Evolutionary conservation across 192 early-diverging fungal genomes (phyloP).

Genomic region (Glomus cerebriforme): DNA sequence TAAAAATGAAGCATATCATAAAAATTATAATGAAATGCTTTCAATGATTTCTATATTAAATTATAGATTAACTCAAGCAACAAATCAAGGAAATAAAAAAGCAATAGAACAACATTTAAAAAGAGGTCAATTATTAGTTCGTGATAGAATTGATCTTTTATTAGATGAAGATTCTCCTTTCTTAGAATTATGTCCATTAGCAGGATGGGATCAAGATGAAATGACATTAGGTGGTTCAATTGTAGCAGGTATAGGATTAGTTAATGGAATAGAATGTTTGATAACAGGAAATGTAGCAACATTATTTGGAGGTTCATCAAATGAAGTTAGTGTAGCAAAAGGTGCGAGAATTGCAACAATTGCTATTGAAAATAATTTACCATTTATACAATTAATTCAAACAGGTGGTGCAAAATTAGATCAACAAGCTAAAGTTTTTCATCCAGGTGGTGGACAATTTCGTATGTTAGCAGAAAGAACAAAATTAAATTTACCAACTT

Average conservation of each 20-base stretch:
- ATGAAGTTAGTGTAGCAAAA: slow-evolving; percentile 58
- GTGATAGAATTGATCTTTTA: slow-evolving; percentile 60
- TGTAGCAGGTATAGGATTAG: slow-evolving; percentile 66
- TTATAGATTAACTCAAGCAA: slow-evolving; percentile 54
- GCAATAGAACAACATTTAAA: slow-evolving; percentile 53
- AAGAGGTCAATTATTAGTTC: slow-evolving; percentile 62
- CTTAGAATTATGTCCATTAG: slow-evolving; percentile 61
- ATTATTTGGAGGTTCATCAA: slow-evolving; percentile 62
- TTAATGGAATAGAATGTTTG: slow-evolving; percentile 59
- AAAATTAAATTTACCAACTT: slow-evolving; percentile 60
- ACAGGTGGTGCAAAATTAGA: slow-evolving; percentile 66
- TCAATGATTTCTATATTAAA: slow-evolving; percentile 51
- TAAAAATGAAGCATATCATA: not conserved
- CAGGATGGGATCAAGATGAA: slow-evolving; percentile 63
- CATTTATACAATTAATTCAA: slow-evolving; percentile 58
- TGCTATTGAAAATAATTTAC: slow-evolving; percentile 59
- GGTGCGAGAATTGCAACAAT: slow-evolving; percentile 57
- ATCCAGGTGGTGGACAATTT: slow-evolving; percentile 65
- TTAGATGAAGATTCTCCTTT: slow-evolving; percentile 69
- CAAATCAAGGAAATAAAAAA: slow-evolving; percentile 50
- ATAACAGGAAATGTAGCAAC: slow-evolving; percentile 62
- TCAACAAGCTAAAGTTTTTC: slow-evolving; percentile 67
- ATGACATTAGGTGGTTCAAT: slow-evolving; percentile 68
- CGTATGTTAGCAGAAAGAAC: slow-evolving; percentile 60
- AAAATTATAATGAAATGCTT: slow-evolving; percentile 59